Evolutionary conservation across 805 yeast genomes (phyloP).

Genomic region (Candida loeiensis): DNA sequence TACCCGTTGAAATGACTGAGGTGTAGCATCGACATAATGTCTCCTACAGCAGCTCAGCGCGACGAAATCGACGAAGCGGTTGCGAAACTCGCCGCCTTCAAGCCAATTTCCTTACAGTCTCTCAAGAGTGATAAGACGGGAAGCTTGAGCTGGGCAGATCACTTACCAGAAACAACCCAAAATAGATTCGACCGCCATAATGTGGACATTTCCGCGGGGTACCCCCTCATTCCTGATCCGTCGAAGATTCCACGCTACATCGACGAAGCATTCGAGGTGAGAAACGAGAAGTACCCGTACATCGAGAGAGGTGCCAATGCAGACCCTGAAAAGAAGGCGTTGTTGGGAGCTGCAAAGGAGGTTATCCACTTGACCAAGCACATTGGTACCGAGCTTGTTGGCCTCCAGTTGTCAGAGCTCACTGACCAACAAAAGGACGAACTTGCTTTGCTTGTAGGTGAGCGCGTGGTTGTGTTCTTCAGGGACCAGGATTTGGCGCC

Average conservation of each 20-base stretch:
- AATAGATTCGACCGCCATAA: conserved; percentile 20
- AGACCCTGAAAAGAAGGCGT: conserved; percentile 29
- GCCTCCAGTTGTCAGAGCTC: conserved; percentile 28
- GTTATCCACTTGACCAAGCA: conserved; percentile 28
- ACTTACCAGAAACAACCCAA: conserved; percentile 6
- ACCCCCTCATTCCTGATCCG: conserved; percentile 22
- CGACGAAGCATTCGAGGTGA: conserved; percentile 23
- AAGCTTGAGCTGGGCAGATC: conserved; percentile 1
- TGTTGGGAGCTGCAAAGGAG: conserved; percentile 29
- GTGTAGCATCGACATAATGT: background rate
- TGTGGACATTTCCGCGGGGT: conserved; percentile 24
- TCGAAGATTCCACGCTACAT: conserved; percentile 22
- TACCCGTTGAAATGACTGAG: background rate
- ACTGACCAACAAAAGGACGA: conserved; percentile 28
- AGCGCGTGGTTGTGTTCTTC: conserved; percentile 29
- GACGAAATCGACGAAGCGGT: conserved; percentile 15
- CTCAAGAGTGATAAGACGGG: conserved; percentile 1
- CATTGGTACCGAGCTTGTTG: conserved; percentile 30
- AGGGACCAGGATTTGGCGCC: conserved; percentile 30
- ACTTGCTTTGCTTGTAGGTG: conserved; percentile 29
- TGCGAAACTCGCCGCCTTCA: conserved; percentile 14
- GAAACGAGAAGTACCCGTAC: conserved; percentile 23
- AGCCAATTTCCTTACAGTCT: conserved; percentile 12
- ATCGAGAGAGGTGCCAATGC: conserved; percentile 27
- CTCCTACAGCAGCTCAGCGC: conserved; percentile 4